phyloP scores from a whole-genome alignment of 1,284 basidiomycete species.

The Moniliophthora roreri region DNA sequence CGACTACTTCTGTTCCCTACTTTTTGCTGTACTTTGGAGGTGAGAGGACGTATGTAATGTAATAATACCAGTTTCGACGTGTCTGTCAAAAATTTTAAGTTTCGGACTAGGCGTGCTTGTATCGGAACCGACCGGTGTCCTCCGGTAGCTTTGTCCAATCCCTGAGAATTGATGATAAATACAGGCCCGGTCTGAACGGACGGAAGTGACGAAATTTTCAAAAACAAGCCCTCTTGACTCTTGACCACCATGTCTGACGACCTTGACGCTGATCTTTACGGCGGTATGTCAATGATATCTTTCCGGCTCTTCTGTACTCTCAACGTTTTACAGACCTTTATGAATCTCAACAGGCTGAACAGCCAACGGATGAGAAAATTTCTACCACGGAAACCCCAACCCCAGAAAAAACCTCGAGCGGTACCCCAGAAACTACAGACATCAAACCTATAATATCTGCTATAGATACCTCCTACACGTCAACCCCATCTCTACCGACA shows the following conservation, averaged over 20 bases:
- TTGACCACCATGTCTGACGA: conserved; percentile 4
- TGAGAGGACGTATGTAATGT: too few species aligned
- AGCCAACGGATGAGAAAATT: conserved; percentile 20
- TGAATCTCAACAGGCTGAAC: conserved; percentile 46
- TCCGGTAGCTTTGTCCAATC: too few species aligned
- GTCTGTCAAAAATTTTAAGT: too few species aligned
- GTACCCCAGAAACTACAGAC: not conserved
- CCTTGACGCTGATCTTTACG: conserved; percentile 5
- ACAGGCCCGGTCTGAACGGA: too few species aligned
- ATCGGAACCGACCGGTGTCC: too few species aligned
- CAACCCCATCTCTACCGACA: conserved; percentile 2
- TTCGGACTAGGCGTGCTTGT: too few species aligned
- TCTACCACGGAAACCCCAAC: conserved; percentile 19
- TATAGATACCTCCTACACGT: conserved; percentile 8
- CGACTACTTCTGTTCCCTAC: too few species aligned
- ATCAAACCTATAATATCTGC: conserved; percentile 15
- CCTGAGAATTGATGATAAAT: too few species aligned
- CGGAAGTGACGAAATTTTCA: too few species aligned
- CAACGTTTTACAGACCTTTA: conserved; percentile 60
- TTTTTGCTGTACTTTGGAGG: too few species aligned
- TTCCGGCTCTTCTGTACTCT: not conserved
- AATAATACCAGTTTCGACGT: too few species aligned
- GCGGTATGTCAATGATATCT: not conserved
- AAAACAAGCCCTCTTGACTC: too few species aligned
- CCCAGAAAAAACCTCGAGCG: not conserved